Conservation (phyloP, 2,329 filamentous ascomycete genomes). For the Alternaria ethzedia region DNA sequence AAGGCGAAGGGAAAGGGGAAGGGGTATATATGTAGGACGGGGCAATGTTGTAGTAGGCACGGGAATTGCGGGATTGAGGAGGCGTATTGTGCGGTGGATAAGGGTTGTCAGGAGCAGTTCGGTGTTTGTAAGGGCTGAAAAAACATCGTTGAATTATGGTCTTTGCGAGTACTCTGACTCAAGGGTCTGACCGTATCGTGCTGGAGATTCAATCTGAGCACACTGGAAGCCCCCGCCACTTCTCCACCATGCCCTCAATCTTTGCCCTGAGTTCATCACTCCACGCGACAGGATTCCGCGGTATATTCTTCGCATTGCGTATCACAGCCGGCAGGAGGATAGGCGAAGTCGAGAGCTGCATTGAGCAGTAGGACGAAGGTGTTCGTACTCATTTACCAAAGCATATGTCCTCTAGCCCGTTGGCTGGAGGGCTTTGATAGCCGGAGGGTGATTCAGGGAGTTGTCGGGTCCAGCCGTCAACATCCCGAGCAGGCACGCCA, state of each 20-base stretch:
- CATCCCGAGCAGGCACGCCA: no score
- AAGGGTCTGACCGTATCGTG: no score
- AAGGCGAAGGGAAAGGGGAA: not conserved
- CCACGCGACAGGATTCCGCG: conserved; percentile 33
- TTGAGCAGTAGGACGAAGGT: no score
- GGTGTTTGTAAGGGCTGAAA: not conserved
- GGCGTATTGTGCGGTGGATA: not conserved
- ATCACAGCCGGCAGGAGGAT: not conserved
- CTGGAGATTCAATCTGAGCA: no score
- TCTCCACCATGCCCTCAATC: conserved; percentile 25
- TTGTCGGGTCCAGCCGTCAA: no score
- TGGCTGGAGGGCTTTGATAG: no score
- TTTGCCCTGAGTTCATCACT: conserved; percentile 16
- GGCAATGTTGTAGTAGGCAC: not conserved
- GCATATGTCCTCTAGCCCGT: no score
- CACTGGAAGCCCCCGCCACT: conserved; percentile 35
- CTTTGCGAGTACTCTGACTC: no score
- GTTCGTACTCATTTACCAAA: no score
- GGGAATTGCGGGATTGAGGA: not conserved
- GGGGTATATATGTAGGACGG: not conserved
- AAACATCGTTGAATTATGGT: not conserved
- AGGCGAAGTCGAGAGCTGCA: no score
- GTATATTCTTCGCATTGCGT: conserved; percentile 1
- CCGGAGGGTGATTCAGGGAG: no score
- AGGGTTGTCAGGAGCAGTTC: not conserved